Percentiles rank a stretch among this genome's conserved stretches.
phyloP scores from a whole-genome alignment of 345 rosid genomes.

The Brassica rapa region DNA sequence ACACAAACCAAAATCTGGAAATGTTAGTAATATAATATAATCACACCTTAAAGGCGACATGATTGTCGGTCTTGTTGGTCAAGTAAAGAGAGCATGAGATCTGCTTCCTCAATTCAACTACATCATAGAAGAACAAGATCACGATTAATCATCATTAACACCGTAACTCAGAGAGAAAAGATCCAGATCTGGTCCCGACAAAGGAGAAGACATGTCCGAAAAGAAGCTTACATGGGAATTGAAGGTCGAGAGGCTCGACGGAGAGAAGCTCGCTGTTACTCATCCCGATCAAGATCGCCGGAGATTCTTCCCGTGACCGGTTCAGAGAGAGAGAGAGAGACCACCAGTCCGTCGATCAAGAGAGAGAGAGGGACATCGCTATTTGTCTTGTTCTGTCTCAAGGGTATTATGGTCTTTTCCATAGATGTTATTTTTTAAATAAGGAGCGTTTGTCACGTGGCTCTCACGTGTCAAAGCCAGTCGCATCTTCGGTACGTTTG shows the following conservation, averaged over 20 bases:
- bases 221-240: conserved; percentile 74
- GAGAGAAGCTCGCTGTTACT: conserved; percentile 65
- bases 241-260: conserved; percentile 80
- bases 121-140: conserved; percentile 18
- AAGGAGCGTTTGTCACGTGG: background rate
- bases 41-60: conserved; percentile 72
- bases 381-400: conserved; percentile 23
- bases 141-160: background rate
- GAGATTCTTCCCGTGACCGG: conserved; percentile 33
- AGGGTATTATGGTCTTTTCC: conserved; percentile 7
- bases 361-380: conserved; percentile 30
- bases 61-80: conserved; percentile 72
- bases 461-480: background rate
- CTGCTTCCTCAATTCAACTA: conserved; percentile 91
- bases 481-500: background rate
- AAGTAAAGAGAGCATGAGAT: conserved; percentile 74
- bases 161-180: background rate
- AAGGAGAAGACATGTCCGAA: conserved; percentile 38
- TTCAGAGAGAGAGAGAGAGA: conserved; percentile 30
- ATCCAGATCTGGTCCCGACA: conserved; percentile 20
- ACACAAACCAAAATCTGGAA: no score
- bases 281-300: conserved; percentile 46
- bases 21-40: no score
- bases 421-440: background rate
- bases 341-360: conserved; percentile 33